Percentiles rank a stretch among this genome's conserved stretches.
Conservation (phyloP, 2,329 filamentous ascomycete species). For the Aureobasidium namibiae region DNA sequence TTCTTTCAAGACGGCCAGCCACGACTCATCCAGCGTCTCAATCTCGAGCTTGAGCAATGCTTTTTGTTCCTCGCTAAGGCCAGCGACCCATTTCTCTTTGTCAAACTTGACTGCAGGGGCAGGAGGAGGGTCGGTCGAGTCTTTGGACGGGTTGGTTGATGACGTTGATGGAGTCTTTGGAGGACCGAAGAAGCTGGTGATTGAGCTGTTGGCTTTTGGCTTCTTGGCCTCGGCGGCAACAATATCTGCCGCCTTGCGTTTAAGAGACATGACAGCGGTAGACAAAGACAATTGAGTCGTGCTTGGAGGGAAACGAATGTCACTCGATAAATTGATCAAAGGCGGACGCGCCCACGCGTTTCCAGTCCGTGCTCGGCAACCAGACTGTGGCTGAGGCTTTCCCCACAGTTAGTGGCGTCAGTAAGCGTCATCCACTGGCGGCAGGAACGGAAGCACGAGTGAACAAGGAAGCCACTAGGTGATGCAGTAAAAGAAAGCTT, state of each 20-base stretch:
- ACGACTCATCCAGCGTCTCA: slow-evolving; percentile 82
- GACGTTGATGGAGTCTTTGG: slow-evolving; percentile 44
- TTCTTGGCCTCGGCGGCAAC: slow-evolving; percentile 41
- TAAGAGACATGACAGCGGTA: slow-evolving; percentile 36
- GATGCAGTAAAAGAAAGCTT: neutral
- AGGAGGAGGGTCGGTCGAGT: slow-evolving; percentile 19
- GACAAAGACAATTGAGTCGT: neutral
- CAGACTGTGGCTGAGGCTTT: neutral
- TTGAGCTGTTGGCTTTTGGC: slow-evolving; percentile 58
- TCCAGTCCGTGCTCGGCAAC: neutral
- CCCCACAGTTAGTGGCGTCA: neutral
- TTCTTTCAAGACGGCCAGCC: slow-evolving; percentile 82
- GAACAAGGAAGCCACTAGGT: neutral
- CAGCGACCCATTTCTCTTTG: slow-evolving; percentile 81
- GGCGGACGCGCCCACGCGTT: slow-evolving; percentile 4
- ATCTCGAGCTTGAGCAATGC: slow-evolving; percentile 81
- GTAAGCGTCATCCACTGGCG: neutral
- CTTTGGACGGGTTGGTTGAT: slow-evolving; percentile 25
- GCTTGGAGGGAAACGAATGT: neutral
- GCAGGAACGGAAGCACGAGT: neutral
- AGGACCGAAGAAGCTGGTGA: slow-evolving; percentile 80
- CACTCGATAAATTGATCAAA: neutral
- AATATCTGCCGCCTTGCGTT: slow-evolving; percentile 41
- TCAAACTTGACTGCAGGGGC: slow-evolving; percentile 55
- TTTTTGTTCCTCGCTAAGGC: slow-evolving; percentile 72